phyloP scores from a whole-genome alignment of 306 rosid genomes.

The Prunus campanulata region DNA sequence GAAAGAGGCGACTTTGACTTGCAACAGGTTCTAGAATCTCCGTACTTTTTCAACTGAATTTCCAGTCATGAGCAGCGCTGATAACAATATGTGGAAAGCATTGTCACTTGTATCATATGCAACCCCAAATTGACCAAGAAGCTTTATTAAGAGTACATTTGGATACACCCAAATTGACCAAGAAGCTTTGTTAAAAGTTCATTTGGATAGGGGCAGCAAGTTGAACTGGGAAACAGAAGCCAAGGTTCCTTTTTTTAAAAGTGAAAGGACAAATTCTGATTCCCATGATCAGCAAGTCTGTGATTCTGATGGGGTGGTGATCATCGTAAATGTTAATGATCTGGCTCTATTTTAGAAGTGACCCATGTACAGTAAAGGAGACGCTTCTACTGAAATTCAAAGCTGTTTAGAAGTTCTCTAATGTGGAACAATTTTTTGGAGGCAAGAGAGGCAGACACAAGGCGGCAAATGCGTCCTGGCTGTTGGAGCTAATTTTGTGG shows the following conservation, averaged over 20 bases:
- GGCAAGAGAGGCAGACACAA: constrained; percentile 17
- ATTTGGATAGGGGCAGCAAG: constrained; percentile 17
- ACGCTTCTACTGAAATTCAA: background rate
- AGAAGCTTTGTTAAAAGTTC: constrained; percentile 14
- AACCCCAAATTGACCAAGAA: constrained; percentile 3
- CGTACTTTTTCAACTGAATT: constrained; percentile 73
- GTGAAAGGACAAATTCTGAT: constrained; percentile 12
- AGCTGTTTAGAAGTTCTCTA: background rate
- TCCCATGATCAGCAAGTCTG: constrained; percentile 11
- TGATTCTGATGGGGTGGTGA: constrained; percentile 15
- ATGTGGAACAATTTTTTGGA: constrained; percentile 7
- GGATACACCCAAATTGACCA: constrained; percentile 6
- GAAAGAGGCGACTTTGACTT: constrained; percentile 73
- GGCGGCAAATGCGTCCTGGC: constrained; percentile 31
- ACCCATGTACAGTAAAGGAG: constrained; percentile 13
- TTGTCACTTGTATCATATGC: background rate
- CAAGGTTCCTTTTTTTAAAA: constrained; percentile 19
- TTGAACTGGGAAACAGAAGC: constrained; percentile 22
- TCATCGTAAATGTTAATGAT: background rate
- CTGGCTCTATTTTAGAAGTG: background rate
- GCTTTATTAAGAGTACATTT: constrained; percentile 20
- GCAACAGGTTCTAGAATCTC: constrained; percentile 66
- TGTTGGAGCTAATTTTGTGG: constrained; percentile 20
- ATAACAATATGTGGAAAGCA: constrained; percentile 9
- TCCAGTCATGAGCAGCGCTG: background rate